A percentile compares a stretch with the other conserved stretches of the same genome.
Conservation (phyloP, 202 grass and related monocot genomes). For the Dendrocalamus latiflorus region DNA sequence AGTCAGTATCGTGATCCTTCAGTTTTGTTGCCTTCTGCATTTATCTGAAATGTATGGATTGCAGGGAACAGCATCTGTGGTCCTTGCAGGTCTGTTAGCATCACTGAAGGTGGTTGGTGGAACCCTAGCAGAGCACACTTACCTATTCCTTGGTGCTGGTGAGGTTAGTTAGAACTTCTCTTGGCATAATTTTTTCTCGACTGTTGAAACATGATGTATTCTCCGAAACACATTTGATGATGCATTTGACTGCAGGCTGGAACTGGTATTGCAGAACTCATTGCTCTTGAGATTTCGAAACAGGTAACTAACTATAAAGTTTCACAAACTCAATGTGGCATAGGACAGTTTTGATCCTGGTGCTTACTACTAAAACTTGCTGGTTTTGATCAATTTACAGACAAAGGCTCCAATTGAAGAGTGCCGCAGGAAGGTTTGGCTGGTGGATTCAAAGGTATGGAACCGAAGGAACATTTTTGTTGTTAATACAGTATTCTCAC, state of each 20-base stretch:
- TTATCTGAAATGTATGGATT: constrained; percentile 28
- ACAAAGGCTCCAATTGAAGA: constrained; percentile 85
- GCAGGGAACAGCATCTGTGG: constrained; percentile 98
- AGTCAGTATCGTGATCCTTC: background rate
- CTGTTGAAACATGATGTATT: constrained; percentile 4
- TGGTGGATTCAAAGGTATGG: constrained; percentile 86
- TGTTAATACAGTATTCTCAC: constrained; percentile 26
- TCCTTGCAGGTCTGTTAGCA: constrained; percentile 87
- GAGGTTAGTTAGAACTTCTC: constrained; percentile 60
- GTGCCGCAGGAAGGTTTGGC: constrained; percentile 89
- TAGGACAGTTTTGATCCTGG: background rate
- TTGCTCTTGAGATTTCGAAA: constrained; percentile 94
- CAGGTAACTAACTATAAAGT: constrained; percentile 54
- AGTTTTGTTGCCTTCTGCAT: constrained; percentile 7
- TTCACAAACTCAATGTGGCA: background rate
- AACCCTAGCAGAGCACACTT: constrained; percentile 92
- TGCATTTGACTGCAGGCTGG: constrained; percentile 77
- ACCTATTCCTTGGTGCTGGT: constrained; percentile 97
- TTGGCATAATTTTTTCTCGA: background rate
- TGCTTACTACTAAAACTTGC: background rate
- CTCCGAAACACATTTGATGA: constrained; percentile 16
- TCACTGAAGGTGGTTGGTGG: constrained; percentile 75
- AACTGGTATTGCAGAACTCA: constrained; percentile 97
- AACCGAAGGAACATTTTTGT: background rate
- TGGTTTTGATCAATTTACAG: constrained; percentile 44